Evolutionary conservation across 805 yeast genomes (phyloP), one percentile per base, ranked within the genome.

Genomic region (Zygosaccharomyces pseudorouxii): DNA sequence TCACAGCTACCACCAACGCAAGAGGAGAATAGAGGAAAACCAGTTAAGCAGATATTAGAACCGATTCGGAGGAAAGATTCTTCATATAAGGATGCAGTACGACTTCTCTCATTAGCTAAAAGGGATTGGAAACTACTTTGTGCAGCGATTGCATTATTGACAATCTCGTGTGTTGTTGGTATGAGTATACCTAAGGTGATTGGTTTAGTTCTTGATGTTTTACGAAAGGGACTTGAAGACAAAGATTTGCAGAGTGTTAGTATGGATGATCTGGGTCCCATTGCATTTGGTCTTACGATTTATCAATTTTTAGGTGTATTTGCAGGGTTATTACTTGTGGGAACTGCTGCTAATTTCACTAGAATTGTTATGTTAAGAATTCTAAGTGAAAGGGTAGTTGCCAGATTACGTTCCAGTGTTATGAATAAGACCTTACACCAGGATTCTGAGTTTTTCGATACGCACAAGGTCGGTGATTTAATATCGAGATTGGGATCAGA

Each of bases 391-490:
- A 76, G 86, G 53, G 74, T 90, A 31, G 96, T 89, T 48, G 90
- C 96, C 14, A 76, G 92, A 51, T 70, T 93, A 48, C 77, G 99
- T 57, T 74, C 93, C 11, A 75, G 83, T 46, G 80, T 90, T 35
- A 84, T 89, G 64, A 80, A 80, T 61, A 85, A 81, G 52, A 81
- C 93, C 14, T 75, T 93, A 54, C 80, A 81, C 39, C 97, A 92
- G 62, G 97, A 92, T 64, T 84, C 96, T 14, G 90, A 86, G 62
- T 92, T 93, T 63, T 90, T 89, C 69, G 99, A 92, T 63, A 80
- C 82, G n/a, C 89, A 95, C 53, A 85, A 92, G 62, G 89, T 89
- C 8, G 99, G 99, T 35, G 99, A 92, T 63, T 74, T 92, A 60
- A 89, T 92, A 38, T 89, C 97, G 9, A 75, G 99, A 51, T 71